Evolutionary conservation across 768 basidiomycete genomes (phyloP).

Genomic region (Termitomyces heimii): DNA sequence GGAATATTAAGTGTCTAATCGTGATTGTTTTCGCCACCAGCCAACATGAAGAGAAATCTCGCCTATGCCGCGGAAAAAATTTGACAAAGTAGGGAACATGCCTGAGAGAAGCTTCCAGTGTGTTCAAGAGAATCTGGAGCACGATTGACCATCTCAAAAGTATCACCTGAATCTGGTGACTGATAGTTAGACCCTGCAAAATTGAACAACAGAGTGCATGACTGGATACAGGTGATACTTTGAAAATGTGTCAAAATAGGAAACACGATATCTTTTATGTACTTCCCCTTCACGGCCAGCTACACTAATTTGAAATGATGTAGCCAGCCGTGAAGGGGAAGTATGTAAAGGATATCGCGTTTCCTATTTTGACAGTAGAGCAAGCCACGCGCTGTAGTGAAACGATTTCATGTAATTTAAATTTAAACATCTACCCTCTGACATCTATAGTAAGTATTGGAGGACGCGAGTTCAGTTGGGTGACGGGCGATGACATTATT

Average conservation of each 20-base stretch:
- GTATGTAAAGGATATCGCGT: neutral
- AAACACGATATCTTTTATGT: no score
- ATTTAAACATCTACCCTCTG: neutral
- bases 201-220: neutral
- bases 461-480: neutral
- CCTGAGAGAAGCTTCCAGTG: neutral
- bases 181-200: neutral
- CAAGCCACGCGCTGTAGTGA: neutral
- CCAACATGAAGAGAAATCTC: neutral
- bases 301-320: no score
- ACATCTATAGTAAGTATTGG: neutral
- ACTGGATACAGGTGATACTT: no score
- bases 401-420: neutral
- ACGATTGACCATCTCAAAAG: neutral
- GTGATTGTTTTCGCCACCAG: neutral
- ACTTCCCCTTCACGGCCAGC: no score
- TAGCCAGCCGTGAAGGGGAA: no score
- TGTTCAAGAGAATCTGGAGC: neutral
- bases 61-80: neutral
- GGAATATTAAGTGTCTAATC: neutral
- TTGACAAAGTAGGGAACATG: neutral
- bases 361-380: neutral
- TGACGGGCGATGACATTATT: constrained; percentile 1
- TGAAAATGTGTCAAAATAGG: no score
- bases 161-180: neutral